A percentile compares a stretch with the other conserved stretches of the same genome.
Conservation (phyloP, 768 basidiomycete genomes). For the Cystobasidium onofrii region DNA sequence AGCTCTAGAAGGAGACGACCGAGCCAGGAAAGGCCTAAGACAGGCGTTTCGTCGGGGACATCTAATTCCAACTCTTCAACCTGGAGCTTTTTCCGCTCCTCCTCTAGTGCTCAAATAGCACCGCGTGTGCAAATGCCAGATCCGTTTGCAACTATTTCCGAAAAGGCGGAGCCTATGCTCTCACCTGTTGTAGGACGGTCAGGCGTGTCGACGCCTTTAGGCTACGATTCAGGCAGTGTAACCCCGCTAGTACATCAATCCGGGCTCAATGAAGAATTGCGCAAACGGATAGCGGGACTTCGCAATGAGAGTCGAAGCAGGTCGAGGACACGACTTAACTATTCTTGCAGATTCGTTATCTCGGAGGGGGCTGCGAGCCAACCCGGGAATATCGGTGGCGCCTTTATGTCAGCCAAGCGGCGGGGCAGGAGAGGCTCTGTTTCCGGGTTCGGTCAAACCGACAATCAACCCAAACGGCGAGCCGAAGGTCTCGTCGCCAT, state of each 20-base stretch:
- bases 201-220: not conserved
- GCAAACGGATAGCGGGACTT: not conserved
- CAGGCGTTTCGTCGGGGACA: constrained; percentile 2
- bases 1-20: not conserved
- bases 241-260: not conserved
- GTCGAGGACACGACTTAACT: not conserved
- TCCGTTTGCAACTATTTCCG: not conserved
- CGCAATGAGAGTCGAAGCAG: not conserved
- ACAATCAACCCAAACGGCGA: not conserved
- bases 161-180: constrained; percentile 3
- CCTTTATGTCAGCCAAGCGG: not conserved
- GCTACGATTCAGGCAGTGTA: not conserved
- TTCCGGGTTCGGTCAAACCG: not conserved
- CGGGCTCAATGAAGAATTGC: not conserved
- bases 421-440: not conserved
- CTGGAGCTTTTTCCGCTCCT: constrained; percentile 19
- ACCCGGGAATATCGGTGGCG: not conserved
- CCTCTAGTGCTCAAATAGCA: constrained; percentile 1
- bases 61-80: constrained; percentile 18
- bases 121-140: not conserved
- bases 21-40: not conserved
- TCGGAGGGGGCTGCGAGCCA: not conserved
- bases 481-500: constrained; percentile 22
- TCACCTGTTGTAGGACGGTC: not conserved
- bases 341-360: not conserved